Base-by-base conservation (phyloP, 352 stramenopile genomes). In the Phytophthora hybrid region DNA sequence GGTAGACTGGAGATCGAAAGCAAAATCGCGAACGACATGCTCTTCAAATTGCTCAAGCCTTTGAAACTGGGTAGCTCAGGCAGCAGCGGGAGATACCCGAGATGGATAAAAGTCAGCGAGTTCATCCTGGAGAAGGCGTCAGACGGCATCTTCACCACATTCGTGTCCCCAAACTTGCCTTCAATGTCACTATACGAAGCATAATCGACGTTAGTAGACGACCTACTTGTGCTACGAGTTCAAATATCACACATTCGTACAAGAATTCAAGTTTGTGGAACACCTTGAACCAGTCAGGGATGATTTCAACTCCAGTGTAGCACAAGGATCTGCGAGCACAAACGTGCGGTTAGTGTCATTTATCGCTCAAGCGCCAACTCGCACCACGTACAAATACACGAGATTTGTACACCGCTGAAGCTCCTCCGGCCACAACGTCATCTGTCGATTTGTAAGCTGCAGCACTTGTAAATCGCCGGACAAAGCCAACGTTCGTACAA, bases 231-330 rank as follows among this genome's bases (percentile, higher is more conserved):
- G 11, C 18, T 58, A 37, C 13, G 14, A 4, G 29, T 46, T 34
- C 0, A 4, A 44, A 59, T n/a, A 16, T 44, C 8, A 21, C 32
- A 46, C 18, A 77, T 54, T 54, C 73, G 16, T 66, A 83, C 77
- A 81, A 21, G 37, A 73, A 77, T 29, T 79, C 66, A 5, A 83
- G 55, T 10, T 74, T 69, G 9, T 55, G 61, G 26, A 83, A 74
- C 1, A 11, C 57, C 5, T 47, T 31, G 4, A 60, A 26, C 69
- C 73, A 80, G 5, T 46, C 47, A 0, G 76, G 76, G 39, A 82
- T 64, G 1, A 54, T 49, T 44, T 69, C 19, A 0, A 77, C 34
- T 3, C 62, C 69, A 6, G 69, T 80, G 52, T 80, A 80, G 16
- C 76, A 39, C 34, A 73, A 44, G 8, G 55, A 69, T 26, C 66